Evolutionary conservation across 192 early-diverging fungal genomes (phyloP).

Genomic region (Entomortierella chlamydospora): DNA sequence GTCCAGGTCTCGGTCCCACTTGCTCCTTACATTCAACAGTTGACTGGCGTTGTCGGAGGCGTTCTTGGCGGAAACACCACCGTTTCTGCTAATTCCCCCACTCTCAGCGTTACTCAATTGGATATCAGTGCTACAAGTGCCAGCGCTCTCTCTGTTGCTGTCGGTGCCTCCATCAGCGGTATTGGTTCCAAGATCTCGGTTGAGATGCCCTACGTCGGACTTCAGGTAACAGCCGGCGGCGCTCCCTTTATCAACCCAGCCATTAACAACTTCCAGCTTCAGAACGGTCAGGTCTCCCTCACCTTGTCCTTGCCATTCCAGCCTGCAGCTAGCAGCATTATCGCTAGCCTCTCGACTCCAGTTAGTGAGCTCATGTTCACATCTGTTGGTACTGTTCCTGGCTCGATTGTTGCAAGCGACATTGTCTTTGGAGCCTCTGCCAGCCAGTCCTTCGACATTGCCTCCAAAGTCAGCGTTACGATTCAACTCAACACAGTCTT

Average conservation of each 20-base stretch:
- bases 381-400: constrained; percentile 21
- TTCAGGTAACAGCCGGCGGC: constrained; percentile 17
- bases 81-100: neutral
- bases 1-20: constrained; percentile 33
- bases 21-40: constrained; percentile 34
- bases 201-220: constrained; percentile 38
- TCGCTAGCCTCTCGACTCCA: constrained; percentile 25
- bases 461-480: constrained; percentile 23
- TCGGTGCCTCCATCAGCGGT: constrained; percentile 37
- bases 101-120: constrained; percentile 35
- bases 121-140: constrained; percentile 37
- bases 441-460: constrained; percentile 39
- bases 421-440: constrained; percentile 38
- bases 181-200: constrained; percentile 50
- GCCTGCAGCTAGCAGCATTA: constrained; percentile 17
- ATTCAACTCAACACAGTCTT: constrained; percentile 33
- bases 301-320: constrained; percentile 32
- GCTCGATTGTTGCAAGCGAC: constrained; percentile 26
- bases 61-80: constrained; percentile 13
- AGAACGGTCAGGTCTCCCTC: constrained; percentile 33
- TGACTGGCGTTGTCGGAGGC: constrained; percentile 29
- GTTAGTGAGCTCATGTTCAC: constrained; percentile 29
- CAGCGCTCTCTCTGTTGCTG: constrained; percentile 26
- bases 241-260: constrained; percentile 15
- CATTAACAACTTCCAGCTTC: constrained; percentile 44